A percentile compares a stretch with the other conserved stretches of the same genome.
Evolutionary conservation across 768 basidiomycete genomes (phyloP).

Genomic region (Multifurca ochricompacta): DNA sequence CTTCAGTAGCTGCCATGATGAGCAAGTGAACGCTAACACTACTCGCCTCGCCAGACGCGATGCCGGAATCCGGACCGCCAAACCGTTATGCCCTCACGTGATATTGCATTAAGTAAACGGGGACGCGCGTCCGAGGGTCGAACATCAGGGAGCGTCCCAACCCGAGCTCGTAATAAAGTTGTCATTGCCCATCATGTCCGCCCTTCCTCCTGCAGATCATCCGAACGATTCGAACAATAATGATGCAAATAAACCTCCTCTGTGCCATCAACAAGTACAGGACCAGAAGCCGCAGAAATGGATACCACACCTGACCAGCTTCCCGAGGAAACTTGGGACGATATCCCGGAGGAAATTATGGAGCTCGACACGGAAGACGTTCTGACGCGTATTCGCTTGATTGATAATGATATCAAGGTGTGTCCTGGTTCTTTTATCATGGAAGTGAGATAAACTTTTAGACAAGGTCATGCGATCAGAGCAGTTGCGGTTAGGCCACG

Average conservation of each 20-base stretch:
- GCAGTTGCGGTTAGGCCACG: conserved; percentile 83
- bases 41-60: conserved; percentile 3
- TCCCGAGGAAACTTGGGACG: conserved; percentile 77
- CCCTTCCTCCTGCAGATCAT: conserved; percentile 12
- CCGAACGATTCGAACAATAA: conserved; percentile 7
- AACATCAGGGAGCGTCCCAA: background rate
- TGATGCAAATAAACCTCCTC: conserved; percentile 39
- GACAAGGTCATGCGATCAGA: conserved; percentile 95
- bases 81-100: background rate
- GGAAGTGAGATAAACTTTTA: background rate
- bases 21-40: background rate
- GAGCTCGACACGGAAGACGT: conserved; percentile 79
- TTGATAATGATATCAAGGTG: conserved; percentile 96
- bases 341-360: conserved; percentile 86
- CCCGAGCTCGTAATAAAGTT: background rate
- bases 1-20: conserved; percentile 31
- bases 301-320: conserved; percentile 67
- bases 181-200: conserved; percentile 8
- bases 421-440: conserved; percentile 14
- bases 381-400: conserved; percentile 78
- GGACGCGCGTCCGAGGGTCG: conserved; percentile 17
- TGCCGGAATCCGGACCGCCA: conserved; percentile 7
- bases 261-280: conserved; percentile 26
- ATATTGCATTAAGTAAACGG: background rate
- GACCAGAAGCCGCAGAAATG: conserved; percentile 41